Percentiles rank a stretch among this genome's conserved stretches.
Conservation (phyloP, 495 filamentous ascomycete genomes). For the Cercophora samala region DNA sequence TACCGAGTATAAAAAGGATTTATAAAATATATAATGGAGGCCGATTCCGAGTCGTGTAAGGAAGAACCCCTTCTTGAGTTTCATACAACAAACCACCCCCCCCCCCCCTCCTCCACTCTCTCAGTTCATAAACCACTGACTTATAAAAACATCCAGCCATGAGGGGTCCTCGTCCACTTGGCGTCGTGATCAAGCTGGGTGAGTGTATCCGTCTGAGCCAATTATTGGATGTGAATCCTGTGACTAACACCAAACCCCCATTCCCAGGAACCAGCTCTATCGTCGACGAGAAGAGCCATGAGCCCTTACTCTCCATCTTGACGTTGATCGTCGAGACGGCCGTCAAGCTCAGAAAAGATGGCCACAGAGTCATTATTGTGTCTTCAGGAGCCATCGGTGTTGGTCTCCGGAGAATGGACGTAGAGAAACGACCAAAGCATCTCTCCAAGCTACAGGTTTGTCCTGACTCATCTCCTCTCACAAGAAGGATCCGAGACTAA, state of each 20-base stretch:
- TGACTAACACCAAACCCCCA: conserved; percentile 9
- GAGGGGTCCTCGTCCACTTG: conserved; percentile 56
- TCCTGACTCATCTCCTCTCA: neutral
- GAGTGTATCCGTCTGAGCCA: conserved; percentile 38
- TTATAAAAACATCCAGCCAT: conserved; percentile 34
- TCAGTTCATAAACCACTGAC: neutral
- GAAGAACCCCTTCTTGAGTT: conserved; percentile 1
- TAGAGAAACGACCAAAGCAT: conserved; percentile 84
- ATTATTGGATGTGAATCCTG: neutral
- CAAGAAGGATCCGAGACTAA: neutral
- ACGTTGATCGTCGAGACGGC: conserved; percentile 90
- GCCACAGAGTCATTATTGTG: conserved; percentile 89
- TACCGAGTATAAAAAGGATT: conserved; percentile 9
- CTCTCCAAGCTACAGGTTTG: conserved; percentile 76
- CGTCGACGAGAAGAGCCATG: conserved; percentile 94
- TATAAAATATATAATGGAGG: conserved; percentile 27
- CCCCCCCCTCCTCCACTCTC: neutral
- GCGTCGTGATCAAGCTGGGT: conserved; percentile 95
- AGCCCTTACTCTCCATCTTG: conserved; percentile 88
- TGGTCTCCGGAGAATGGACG: conserved; percentile 81
- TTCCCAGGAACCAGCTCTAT: conserved; percentile 88
- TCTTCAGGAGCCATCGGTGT: conserved; percentile 96
- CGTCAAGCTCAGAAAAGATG: conserved; percentile 78
- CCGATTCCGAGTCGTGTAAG: conserved; percentile 26
- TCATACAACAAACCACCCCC: neutral